These are phyloP conservation scores for Coemansia sp. DNA, from an alignment of 192 early-diverging fungal species.

Conservation along the genomic window DNA sequence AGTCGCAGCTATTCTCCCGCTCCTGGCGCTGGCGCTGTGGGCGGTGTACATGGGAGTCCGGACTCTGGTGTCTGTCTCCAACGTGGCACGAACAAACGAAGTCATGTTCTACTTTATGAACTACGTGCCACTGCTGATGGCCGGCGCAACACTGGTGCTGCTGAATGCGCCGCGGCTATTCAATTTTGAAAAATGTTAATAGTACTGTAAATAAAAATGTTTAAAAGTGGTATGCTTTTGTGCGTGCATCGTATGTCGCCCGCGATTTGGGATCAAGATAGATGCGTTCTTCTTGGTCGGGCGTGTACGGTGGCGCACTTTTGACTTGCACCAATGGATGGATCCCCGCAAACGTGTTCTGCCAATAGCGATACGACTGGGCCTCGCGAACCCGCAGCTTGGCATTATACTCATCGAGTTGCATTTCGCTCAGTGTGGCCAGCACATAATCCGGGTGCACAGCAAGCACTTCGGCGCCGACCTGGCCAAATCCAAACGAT, in stretches of 20 bases:
- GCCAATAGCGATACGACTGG: constrained; percentile 35
- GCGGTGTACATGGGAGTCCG: constrained; percentile 15
- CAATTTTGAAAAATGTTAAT: constrained; percentile 23
- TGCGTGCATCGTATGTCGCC: constrained; percentile 7
- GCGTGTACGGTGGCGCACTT: constrained; percentile 15
- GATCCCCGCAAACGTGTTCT: constrained; percentile 22
- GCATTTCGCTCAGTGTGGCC: constrained; percentile 21
- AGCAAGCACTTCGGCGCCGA: constrained; percentile 67
- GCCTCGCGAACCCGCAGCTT: background rate
- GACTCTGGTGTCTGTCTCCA: constrained; percentile 17
- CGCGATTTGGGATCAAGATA: constrained; percentile 24
- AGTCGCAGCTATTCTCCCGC: background rate
- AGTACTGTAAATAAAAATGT: background rate
- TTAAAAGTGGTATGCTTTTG: constrained; percentile 29
- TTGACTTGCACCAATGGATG: constrained; percentile 30
- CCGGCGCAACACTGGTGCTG: constrained; percentile 4
- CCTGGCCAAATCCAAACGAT: constrained; percentile 73
- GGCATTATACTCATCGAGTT: constrained; percentile 13
- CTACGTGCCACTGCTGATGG: constrained; percentile 13
- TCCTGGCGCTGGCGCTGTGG: constrained; percentile 21
- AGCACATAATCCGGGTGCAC: constrained; percentile 68
- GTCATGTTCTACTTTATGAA: constrained; percentile 13
- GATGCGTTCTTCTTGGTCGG: constrained; percentile 18
- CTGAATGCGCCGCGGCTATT: constrained; percentile 22
- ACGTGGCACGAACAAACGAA: constrained; percentile 19